Evolutionary conservation across 2,329 filamentous ascomycete species (phyloP).

Genomic region (Thelonectria blattea): DNA sequence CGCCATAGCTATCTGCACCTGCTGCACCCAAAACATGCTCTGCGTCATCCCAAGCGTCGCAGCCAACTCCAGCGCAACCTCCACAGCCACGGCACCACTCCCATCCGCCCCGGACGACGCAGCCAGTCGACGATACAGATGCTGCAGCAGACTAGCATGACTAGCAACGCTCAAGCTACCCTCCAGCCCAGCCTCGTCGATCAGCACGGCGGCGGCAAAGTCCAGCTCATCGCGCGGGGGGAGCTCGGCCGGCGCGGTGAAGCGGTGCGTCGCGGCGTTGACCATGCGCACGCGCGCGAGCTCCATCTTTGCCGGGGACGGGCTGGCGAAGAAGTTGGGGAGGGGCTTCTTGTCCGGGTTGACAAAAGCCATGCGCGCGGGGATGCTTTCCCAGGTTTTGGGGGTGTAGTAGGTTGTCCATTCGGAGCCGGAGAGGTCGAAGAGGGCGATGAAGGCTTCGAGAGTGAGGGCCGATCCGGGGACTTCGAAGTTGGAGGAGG

Average conservation of each 20-base stretch:
- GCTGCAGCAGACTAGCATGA: slow-evolving; percentile 28
- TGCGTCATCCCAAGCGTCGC: slow-evolving; percentile 28
- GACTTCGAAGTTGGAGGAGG: slow-evolving; percentile 8
- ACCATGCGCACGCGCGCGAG: slow-evolving; percentile 30
- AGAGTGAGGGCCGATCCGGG: slow-evolving; percentile 19
- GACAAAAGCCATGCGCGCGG: slow-evolving; percentile 36
- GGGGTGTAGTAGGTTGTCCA: slow-evolving; percentile 39
- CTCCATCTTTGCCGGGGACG: slow-evolving; percentile 24
- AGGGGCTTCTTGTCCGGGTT: slow-evolving; percentile 38
- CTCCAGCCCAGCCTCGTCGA: slow-evolving; percentile 29
- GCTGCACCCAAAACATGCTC: slow-evolving; percentile 40
- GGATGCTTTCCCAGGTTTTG: slow-evolving; percentile 36
- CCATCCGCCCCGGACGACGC: no score
- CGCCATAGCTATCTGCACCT: slow-evolving; percentile 29
- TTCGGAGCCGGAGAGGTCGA: slow-evolving; percentile 32
- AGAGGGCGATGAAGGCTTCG: slow-evolving; percentile 33
- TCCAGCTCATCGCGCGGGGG: slow-evolving; percentile 30
- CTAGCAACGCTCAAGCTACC: slow-evolving; percentile 24
- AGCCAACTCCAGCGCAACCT: slow-evolving; percentile 27
- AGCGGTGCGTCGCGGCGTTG: slow-evolving; percentile 20
- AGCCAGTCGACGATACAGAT: slow-evolving; percentile 15
- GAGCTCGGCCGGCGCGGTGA: neutral
- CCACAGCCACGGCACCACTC: slow-evolving; percentile 6
- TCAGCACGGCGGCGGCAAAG: slow-evolving; percentile 28
- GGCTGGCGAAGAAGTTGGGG: slow-evolving; percentile 33